Base-by-base conservation (phyloP, 495 filamentous ascomycete genomes). In the Aspergillus heteromorphus region DNA sequence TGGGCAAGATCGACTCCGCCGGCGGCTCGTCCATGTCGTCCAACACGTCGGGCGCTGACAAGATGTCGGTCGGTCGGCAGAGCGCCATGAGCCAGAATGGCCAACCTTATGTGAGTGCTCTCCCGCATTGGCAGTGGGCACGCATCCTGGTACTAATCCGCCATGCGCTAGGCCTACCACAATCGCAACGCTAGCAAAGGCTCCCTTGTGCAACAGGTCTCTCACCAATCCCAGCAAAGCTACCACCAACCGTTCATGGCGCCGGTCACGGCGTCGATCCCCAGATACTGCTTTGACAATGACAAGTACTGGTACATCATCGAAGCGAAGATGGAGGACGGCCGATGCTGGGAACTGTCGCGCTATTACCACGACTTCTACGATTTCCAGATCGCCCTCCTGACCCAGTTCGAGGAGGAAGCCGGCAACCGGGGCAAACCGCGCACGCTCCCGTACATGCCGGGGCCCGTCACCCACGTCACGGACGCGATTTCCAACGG, bases 251-350 rank as follows among this genome's bases (percentile, higher is more conserved):
- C 62, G 18, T 64, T 74, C 20, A 65, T 76, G 58, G 79, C 83
- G 9, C 85, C 87, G 10, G 76, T 93, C 40, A 83, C 85, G 27
- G 93, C 92, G 1, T 86, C 83, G 18, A 95, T 98, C 54, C 92
- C 95, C 17, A 81, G 90, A 40, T 98, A 96, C 72, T 96, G 88
- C 65, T 97, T 95, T 65, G 92, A 92, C 47, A 91, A 96, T 65
- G 92, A 96, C 65, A 96, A 96, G 60, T 98, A 97, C 67, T 97
- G 93, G 91, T 98, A 97, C 66, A 88, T 96, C 49, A 90, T 98
- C 52, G 92, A 97, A 64, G 89, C 88, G 21, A 77, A 84, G 59
- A 85, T 98, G 73, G 91, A 96, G 58, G 91, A 97, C 66, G 92
- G 91, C 34, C 83, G 87, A 41, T 85, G 87, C 61, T 97, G 92